phyloP scores from a whole-genome alignment of 75 land plant species.

The Pinus albicaulis region DNA sequence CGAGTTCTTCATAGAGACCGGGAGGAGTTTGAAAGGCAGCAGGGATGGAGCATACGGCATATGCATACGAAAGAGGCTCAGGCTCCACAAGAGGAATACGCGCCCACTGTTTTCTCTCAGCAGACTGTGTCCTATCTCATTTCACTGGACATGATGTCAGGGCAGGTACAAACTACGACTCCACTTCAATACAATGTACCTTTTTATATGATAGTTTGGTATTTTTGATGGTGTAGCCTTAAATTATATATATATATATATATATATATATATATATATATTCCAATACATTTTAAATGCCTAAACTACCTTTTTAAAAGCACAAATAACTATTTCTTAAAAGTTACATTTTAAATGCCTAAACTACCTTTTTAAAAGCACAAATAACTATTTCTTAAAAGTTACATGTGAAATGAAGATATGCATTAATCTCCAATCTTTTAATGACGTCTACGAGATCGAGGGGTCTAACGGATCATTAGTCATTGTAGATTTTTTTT shows the following conservation, averaged over 20 bases:
- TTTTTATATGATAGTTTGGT: neutral
- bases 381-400: no score
- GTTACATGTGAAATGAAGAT: no score
- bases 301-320: neutral
- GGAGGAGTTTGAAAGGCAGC: conserved; percentile 25
- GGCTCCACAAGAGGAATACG: conserved; percentile 33
- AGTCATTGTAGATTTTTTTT: no score
- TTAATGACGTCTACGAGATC: no score
- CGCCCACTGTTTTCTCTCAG: conserved; percentile 39
- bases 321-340: no score
- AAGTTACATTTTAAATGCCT: no score
- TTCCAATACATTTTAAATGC: no score
- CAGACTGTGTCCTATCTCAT: conserved; percentile 29
- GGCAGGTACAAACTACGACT: conserved; percentile 21
- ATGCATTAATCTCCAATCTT: no score
- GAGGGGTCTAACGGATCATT: no score
- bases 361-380: no score
- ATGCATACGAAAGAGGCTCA: conserved; percentile 32
- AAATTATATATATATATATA: neutral
- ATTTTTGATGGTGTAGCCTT: neutral
- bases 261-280: no score
- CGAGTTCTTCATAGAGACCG: conserved; percentile 33
- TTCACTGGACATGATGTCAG: conserved; percentile 46
- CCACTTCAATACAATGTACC: neutral
- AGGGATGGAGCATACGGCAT: conserved; percentile 38